Evolutionary conservation across 139 green algal species (phyloP).

Genomic region (Mesostigma viride): DNA sequence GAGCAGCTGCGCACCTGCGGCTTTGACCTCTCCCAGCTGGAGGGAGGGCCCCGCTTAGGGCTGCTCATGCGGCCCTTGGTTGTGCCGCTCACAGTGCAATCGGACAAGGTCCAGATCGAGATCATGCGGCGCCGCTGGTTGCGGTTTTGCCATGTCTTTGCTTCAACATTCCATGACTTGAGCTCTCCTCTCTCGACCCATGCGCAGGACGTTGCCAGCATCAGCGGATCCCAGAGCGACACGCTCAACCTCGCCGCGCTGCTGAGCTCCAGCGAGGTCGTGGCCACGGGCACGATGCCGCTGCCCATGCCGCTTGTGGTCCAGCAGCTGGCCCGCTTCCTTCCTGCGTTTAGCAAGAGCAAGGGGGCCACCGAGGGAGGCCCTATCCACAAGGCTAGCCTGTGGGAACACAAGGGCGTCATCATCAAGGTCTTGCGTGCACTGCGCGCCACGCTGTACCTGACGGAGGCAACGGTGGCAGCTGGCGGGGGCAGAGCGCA

Average conservation of each 20-base stretch:
- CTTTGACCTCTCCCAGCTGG: not conserved
- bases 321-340: not conserved
- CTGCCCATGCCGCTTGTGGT: not conserved
- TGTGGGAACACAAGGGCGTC: not conserved
- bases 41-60: not conserved
- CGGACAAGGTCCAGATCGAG: not conserved
- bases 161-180: not conserved
- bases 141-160: not conserved
- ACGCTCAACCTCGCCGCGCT: not conserved
- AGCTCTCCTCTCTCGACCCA: no score
- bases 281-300: not conserved
- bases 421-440: constrained; percentile 1
- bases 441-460: constrained; percentile 4
- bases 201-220: no score
- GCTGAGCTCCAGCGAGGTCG: not conserved
- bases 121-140: not conserved
- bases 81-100: not conserved
- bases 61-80: not conserved
- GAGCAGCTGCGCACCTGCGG: not conserved
- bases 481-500: no score
- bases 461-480: no score
- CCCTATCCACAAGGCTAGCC: not conserved
- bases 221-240: no score
- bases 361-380: no score
- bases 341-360: no score